Conservation (phyloP, 2,329 filamentous ascomycete species). For the Arthrobotrys entomopaga region DNA sequence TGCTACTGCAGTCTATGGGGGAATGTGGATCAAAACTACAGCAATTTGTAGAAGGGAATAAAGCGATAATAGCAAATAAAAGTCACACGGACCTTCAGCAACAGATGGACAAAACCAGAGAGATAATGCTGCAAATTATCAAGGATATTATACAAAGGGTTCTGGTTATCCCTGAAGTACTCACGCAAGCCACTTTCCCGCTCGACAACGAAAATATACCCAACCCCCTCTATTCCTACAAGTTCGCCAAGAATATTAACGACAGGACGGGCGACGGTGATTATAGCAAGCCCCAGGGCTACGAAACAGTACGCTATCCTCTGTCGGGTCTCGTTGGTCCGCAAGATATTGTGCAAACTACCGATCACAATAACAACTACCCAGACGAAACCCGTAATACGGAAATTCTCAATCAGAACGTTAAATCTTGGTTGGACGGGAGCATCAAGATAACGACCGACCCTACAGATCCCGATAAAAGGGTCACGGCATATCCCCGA, state of each 20-base stretch:
- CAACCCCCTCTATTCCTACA: slow-evolving; percentile 59
- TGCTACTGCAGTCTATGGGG: too few relatives aligned
- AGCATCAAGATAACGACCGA: slow-evolving; percentile 25
- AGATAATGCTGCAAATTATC: too few relatives aligned
- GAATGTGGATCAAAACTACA: too few relatives aligned
- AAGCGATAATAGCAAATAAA: too few relatives aligned
- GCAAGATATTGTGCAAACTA: slow-evolving; percentile 5
- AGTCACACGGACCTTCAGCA: too few relatives aligned
- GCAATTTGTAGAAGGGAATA: too few relatives aligned
- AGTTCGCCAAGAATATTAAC: slow-evolving; percentile 52
- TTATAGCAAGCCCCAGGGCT: slow-evolving; percentile 57
- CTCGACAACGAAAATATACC: slow-evolving; percentile 17
- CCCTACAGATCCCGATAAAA: slow-evolving; percentile 7
- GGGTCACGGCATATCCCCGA: slow-evolving; percentile 11
- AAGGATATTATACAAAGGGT: too few relatives aligned
- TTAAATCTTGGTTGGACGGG: slow-evolving; percentile 21
- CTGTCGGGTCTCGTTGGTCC: slow-evolving; percentile 58
- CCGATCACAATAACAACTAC: slow-evolving; percentile 45
- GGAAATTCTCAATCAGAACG: slow-evolving; percentile 12
- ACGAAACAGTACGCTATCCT: slow-evolving; percentile 59
- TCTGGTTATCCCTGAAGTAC: slow-evolving; percentile 31
- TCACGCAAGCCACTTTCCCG: slow-evolving; percentile 29
- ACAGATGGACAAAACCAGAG: too few relatives aligned
- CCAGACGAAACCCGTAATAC: neutral
- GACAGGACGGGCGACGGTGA: slow-evolving; percentile 36